These are phyloP conservation scores for Aureobasidium pullulans DNA, from an alignment of 2,329 filamentous ascomycete genomes.

Conservation along the genomic window DNA sequence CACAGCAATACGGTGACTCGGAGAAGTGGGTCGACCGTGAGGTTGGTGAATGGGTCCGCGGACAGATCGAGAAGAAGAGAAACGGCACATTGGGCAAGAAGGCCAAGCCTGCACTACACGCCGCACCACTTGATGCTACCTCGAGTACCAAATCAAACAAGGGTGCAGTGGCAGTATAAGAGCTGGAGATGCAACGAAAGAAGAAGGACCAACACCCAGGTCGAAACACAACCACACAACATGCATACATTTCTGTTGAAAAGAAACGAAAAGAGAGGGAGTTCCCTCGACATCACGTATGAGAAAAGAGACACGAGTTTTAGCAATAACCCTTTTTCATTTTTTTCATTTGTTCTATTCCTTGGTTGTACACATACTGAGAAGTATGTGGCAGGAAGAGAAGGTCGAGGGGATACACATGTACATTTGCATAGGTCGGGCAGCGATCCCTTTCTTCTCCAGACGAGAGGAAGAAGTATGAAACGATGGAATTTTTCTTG, in stretches of 20 bases:
- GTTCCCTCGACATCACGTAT: neutral
- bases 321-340: neutral
- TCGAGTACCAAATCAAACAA: conserved; percentile 5
- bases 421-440: conserved; percentile 3
- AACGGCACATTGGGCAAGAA: conserved; percentile 48
- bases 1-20: conserved; percentile 14
- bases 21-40: conserved; percentile 60
- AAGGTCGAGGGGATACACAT: neutral
- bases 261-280: neutral
- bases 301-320: conserved; percentile 4
- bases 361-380: neutral
- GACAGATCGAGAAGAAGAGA: conserved; percentile 59
- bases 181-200: neutral
- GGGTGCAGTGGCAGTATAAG: conserved; percentile 7
- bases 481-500: neutral
- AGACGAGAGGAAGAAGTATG: neutral
- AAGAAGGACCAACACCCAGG: neutral
- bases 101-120: conserved; percentile 75
- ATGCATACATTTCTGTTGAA: neutral
- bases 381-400: neutral
- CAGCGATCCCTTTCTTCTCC: neutral
- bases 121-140: conserved; percentile 67
- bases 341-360: neutral
- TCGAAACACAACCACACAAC: neutral
- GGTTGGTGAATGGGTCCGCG: conserved; percentile 77